Percentiles rank a stretch among this genome's conserved stretches.
Conservation (phyloP, 352 stramenopile species). For the Phytophthora melonis region DNA sequence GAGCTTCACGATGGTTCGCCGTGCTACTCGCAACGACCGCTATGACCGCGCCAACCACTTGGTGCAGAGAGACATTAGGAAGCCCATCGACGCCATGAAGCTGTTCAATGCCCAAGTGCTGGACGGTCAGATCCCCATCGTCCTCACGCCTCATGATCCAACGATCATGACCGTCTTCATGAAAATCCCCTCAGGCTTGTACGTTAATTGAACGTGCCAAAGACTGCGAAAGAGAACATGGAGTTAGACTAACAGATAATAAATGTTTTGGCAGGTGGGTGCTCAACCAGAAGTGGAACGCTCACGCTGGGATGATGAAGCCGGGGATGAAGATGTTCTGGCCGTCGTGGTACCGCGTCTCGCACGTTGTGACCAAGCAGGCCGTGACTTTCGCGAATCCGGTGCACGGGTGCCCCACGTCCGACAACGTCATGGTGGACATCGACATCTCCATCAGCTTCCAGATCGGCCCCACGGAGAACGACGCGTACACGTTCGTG, state of each 20-base stretch:
- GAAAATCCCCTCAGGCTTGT: constrained; percentile 43
- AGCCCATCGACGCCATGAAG: constrained; percentile 43
- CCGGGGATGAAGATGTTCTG: constrained; percentile 69
- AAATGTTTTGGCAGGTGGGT: constrained; percentile 12
- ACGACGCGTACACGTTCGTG: constrained; percentile 81
- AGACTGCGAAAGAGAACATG: not conserved
- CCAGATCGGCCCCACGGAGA: constrained; percentile 72
- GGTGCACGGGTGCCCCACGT: constrained; percentile 71
- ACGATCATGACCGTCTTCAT: constrained; percentile 40
- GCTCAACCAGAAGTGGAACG: constrained; percentile 65
- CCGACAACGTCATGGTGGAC: constrained; percentile 86
- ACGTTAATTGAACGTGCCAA: not conserved
- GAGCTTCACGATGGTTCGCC: not conserved
- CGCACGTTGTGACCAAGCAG: constrained; percentile 86
- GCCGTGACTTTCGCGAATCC: constrained; percentile 77
- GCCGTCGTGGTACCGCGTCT: constrained; percentile 77
- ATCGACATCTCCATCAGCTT: constrained; percentile 88
- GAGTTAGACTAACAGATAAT: not conserved
- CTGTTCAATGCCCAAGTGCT: constrained; percentile 43
- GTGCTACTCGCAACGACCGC: constrained; percentile 13
- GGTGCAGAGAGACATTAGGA: constrained; percentile 45
- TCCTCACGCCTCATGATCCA: constrained; percentile 39
- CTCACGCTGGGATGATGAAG: constrained; percentile 72
- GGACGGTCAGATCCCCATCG: constrained; percentile 40
- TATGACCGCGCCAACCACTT: constrained; percentile 37